These are phyloP conservation scores for Euphrasia confusa DNA, from an alignment of 257 asterid genomes.

Conservation along the genomic window DNA sequence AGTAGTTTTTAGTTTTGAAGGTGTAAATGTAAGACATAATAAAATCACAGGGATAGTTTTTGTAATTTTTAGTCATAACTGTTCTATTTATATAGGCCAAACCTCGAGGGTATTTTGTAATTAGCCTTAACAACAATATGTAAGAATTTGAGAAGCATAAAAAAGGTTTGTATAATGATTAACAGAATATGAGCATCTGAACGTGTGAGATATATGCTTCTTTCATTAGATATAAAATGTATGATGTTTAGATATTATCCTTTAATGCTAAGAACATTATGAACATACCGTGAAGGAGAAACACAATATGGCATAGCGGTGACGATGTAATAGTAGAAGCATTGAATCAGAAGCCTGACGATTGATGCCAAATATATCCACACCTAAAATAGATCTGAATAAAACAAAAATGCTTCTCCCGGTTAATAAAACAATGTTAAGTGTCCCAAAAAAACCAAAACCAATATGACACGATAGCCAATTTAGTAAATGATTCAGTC, in stretches of 20 bases:
- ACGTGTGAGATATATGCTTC: not conserved
- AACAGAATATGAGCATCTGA: too few species aligned
- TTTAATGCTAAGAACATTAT: constrained; percentile 4
- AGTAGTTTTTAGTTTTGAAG: too few species aligned
- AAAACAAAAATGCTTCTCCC: not conserved
- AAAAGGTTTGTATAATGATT: too few species aligned
- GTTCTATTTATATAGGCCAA: too few species aligned
- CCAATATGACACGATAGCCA: too few species aligned
- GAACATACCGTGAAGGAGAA: constrained; percentile 36
- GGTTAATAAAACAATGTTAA: constrained; percentile 2
- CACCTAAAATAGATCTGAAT: constrained; percentile 37
- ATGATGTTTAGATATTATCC: not conserved
- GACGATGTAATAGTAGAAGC: constrained; percentile 26
- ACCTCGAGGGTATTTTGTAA: too few species aligned
- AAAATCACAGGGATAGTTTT: too few species aligned
- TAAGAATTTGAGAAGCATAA: too few species aligned
- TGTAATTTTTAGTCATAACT: too few species aligned
- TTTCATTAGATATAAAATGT: not conserved
- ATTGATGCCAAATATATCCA: constrained; percentile 30
- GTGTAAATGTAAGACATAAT: too few species aligned
- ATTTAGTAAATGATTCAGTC: too few species aligned
- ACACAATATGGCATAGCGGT: constrained; percentile 37
- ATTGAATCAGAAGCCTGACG: constrained; percentile 22
- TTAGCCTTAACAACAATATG: not conserved
- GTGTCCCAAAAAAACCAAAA: too few species aligned